Evolutionary conservation across 495 filamentous ascomycete genomes (phyloP), one percentile per base, ranked within the genome.

Genomic region (Clohesyomyces aquaticus): DNA sequence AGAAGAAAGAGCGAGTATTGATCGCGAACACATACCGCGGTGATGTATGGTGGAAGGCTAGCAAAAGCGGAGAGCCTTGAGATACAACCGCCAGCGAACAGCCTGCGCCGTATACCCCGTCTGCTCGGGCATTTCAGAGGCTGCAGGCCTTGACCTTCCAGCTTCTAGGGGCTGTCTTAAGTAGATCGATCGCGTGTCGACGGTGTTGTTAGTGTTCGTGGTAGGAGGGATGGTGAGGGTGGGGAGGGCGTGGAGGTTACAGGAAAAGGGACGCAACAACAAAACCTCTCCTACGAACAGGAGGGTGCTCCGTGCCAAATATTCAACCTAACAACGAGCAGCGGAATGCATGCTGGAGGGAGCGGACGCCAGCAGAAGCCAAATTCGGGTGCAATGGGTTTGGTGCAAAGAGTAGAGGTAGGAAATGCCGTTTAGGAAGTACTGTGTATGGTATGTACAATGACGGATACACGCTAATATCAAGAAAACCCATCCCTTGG

Each of bases 341-440:
- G n/a, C n/a, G n/a, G n/a, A n/a, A n/a, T n/a, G n/a, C n/a, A n/a
- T n/a, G n/a, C n/a, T n/a, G n/a, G n/a, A n/a, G n/a, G n/a, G n/a
- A n/a, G n/a, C n/a, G n/a, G n/a, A n/a, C n/a, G n/a, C n/a, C n/a
- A n/a, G n/a, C n/a, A n/a, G n/a, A n/a, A n/a, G n/a, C n/a, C n/a
- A n/a, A n/a, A n/a, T n/a, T n/a, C n/a, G n/a, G n/a, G 46, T 23
- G 3, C 21, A 49, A 25, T 9, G 21, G 23, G 16, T 25, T 9
- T 25, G 23, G 16, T 49, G 46, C 46, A 49, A 23, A 49, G 46
- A n/a, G 3, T 49, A 49, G n/a, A n/a, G n/a, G n/a, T n/a, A n/a
- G n/a, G n/a, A n/a, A n/a, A n/a, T 38, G 32, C 32, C 14, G 14
- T 38, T 6, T 38, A 38, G 32, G 14, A 38, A 14, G 6, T 38